Percentiles rank a stretch among this genome's conserved stretches.
phyloP scores from a whole-genome alignment of 208 protist genomes.

The Leptomonas pyrrhocoris region DNA sequence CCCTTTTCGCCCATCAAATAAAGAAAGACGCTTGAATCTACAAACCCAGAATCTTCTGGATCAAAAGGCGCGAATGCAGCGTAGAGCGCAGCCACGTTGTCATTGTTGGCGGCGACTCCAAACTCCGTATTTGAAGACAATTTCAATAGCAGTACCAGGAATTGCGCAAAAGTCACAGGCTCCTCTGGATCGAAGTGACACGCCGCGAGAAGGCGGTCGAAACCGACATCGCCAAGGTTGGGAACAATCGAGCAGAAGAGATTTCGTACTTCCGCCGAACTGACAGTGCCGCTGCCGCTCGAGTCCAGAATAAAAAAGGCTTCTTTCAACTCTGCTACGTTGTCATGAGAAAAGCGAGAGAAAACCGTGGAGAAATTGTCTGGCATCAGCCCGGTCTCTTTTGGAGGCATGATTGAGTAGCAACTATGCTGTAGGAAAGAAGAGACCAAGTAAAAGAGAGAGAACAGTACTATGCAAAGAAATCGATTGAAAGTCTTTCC shows the following conservation, averaged over 20 bases:
- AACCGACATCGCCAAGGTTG: slow-evolving; percentile 30
- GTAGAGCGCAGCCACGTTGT: slow-evolving; percentile 7
- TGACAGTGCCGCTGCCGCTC: slow-evolving; percentile 47
- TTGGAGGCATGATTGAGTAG: slow-evolving; percentile 9
- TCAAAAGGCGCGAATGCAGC: slow-evolving; percentile 58
- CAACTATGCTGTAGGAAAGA: not conserved
- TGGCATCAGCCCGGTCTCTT: not conserved
- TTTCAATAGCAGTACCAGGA: slow-evolving; percentile 51
- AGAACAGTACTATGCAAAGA: not conserved
- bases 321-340: slow-evolving; percentile 67
- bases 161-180: slow-evolving; percentile 67
- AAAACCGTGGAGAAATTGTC: slow-evolving; percentile 5
- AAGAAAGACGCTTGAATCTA: slow-evolving; percentile 57
- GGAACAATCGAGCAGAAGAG: slow-evolving; percentile 39
- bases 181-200: slow-evolving; percentile 37
- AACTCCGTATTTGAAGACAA: slow-evolving; percentile 4
- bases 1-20: slow-evolving; percentile 59
- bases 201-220: slow-evolving; percentile 37
- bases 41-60: slow-evolving; percentile 43
- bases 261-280: slow-evolving; percentile 35
- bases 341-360: slow-evolving; percentile 41
- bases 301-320: slow-evolving; percentile 56
- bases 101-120: slow-evolving; percentile 7
- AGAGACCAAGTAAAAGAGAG: slow-evolving; percentile 11
- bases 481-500: not conserved